Conservation (phyloP, 2,329 filamentous ascomycete genomes). For the Penicillium occitanis region DNA sequence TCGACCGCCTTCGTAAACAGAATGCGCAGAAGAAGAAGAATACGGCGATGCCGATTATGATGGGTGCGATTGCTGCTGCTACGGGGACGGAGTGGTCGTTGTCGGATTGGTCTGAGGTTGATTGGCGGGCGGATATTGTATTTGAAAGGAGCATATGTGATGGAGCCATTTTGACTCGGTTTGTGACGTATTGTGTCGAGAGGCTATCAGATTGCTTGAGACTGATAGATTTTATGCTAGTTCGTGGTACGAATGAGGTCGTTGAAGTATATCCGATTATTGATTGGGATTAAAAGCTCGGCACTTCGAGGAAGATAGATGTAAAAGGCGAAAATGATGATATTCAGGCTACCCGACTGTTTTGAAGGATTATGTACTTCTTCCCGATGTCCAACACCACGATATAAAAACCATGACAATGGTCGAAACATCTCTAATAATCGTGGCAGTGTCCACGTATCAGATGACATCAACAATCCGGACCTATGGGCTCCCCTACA, state of each 20-base stretch:
- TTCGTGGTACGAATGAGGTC: background rate
- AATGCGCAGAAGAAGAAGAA: background rate
- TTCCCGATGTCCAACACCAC: background rate
- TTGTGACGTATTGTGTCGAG: background rate
- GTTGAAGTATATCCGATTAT: background rate
- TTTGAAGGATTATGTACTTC: background rate
- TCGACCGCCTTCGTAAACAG: background rate
- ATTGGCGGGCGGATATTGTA: background rate
- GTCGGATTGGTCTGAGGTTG: background rate
- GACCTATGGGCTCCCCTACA: background rate
- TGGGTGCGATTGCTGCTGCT: background rate
- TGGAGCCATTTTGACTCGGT: background rate
- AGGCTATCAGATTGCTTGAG: background rate
- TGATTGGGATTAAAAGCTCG: background rate
- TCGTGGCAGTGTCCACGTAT: background rate
- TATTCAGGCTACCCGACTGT: background rate
- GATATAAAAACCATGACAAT: background rate
- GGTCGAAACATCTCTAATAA: background rate
- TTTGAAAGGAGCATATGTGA: background rate
- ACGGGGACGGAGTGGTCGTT: background rate
- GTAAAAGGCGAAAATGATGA: background rate
- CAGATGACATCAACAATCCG: background rate
- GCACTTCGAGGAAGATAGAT: background rate
- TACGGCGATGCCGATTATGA: background rate
- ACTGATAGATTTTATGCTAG: background rate